These are phyloP conservation scores for Saturnispora halmiae DNA, from an alignment of 805 yeast species.

Conservation along the genomic window DNA sequence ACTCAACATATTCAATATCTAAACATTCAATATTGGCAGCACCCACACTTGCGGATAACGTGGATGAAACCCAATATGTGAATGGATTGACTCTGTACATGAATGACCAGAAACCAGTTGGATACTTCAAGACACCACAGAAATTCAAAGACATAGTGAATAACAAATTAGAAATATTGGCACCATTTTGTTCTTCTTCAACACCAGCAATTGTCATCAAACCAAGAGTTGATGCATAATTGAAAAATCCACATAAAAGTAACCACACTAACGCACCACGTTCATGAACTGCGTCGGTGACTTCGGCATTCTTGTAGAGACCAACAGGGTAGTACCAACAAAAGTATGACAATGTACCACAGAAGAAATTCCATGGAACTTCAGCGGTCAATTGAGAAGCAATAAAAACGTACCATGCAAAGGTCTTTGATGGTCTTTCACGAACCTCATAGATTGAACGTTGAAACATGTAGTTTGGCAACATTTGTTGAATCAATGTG, in stretches of 20 bases:
- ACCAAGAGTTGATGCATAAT: conserved; percentile 51
- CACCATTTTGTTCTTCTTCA: conserved; percentile 54
- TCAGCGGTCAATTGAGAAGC: conserved; percentile 56
- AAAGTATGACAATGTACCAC: conserved; percentile 56
- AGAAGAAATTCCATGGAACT: conserved; percentile 51
- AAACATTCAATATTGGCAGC: conserved; percentile 40
- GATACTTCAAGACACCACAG: conserved; percentile 68
- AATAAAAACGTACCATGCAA: conserved; percentile 56
- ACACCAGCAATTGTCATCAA: conserved; percentile 51
- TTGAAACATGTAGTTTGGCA: conserved; percentile 53
- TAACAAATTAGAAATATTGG: conserved; percentile 45
- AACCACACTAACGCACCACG: conserved; percentile 49
- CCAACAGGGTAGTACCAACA: conserved; percentile 70
- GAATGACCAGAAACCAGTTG: conserved; percentile 66
- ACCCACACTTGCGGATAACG: conserved; percentile 48
- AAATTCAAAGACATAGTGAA: conserved; percentile 58
- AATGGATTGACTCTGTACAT: conserved; percentile 69
- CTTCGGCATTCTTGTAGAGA: conserved; percentile 48
- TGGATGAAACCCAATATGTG: conserved; percentile 53
- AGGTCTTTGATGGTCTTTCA: conserved; percentile 65
- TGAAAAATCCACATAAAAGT: conserved; percentile 35
- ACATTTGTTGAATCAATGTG: conserved; percentile 51
- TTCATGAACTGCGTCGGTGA: conserved; percentile 36
- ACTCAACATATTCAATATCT: conserved; percentile 35
- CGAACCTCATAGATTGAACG: conserved; percentile 64